phyloP scores from a whole-genome alignment of 108 stramenopile genomes.

The Phaeodactylum tricornutum region DNA sequence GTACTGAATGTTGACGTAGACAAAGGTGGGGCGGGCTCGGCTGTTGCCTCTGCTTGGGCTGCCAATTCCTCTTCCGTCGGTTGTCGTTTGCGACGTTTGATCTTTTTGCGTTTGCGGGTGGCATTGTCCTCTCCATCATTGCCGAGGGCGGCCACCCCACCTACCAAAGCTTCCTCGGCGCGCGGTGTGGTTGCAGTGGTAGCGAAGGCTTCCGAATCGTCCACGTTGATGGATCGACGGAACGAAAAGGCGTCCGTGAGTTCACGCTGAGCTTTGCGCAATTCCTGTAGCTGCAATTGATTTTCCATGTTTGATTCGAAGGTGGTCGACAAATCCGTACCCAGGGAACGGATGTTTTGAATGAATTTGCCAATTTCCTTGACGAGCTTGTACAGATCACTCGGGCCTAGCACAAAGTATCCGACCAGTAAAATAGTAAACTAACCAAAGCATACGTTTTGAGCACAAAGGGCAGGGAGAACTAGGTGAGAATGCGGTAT shows the following conservation, averaged over 20 bases:
- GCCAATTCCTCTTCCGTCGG: constrained; percentile 3
- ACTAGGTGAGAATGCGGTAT: too few relatives aligned
- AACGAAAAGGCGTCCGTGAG: constrained; percentile 79
- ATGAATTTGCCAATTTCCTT: constrained; percentile 84
- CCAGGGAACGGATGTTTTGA: constrained; percentile 64
- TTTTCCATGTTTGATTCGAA: constrained; percentile 76
- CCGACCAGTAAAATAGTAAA: constrained; percentile 72
- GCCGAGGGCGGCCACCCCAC: constrained; percentile 5
- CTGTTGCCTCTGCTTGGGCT: not conserved
- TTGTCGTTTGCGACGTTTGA: constrained; percentile 2
- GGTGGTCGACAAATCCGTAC: constrained; percentile 50
- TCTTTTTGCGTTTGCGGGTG: constrained; percentile 9
- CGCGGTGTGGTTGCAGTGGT: constrained; percentile 13
- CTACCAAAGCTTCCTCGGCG: constrained; percentile 3
- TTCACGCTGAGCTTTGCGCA: constrained; percentile 71
- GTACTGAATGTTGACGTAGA: not conserved
- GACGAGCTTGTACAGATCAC: constrained; percentile 76
- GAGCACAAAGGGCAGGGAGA: not conserved
- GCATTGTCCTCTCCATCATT: constrained; percentile 14
- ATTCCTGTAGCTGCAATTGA: constrained; percentile 74
- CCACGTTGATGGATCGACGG: constrained; percentile 76
- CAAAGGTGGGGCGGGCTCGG: not conserved
- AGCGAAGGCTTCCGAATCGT: constrained; percentile 16
- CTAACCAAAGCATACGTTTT: constrained; percentile 7
- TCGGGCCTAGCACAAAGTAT: constrained; percentile 82